These are phyloP conservation scores for Trametes cingulata DNA, from an alignment of 768 basidiomycete genomes.

Conservation along the genomic window DNA sequence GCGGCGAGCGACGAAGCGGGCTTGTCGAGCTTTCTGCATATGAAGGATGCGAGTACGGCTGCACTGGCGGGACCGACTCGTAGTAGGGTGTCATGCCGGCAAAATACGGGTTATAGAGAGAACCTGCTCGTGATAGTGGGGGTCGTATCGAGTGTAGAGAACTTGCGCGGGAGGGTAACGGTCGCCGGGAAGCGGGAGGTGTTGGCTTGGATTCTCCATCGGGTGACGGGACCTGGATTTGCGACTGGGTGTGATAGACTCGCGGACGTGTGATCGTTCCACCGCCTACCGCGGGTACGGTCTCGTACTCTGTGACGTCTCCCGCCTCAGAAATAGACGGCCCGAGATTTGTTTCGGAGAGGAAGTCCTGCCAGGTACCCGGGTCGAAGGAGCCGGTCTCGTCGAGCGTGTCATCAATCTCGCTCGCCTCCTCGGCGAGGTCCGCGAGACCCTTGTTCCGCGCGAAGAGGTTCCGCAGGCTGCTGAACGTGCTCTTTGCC, in stretches of 20 bases:
- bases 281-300: constrained; percentile 89
- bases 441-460: constrained; percentile 70
- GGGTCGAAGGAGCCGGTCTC: constrained; percentile 59
- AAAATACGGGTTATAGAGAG: constrained; percentile 25
- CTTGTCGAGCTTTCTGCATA: constrained; percentile 18
- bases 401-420: constrained; percentile 46
- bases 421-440: constrained; percentile 64
- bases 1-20: constrained; percentile 17
- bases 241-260: constrained; percentile 82
- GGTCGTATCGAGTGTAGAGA: constrained; percentile 8
- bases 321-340: constrained; percentile 43
- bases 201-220: constrained; percentile 28
- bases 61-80: constrained; percentile 13
- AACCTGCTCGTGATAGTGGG: constrained; percentile 12
- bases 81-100: constrained; percentile 27
- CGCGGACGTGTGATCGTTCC: constrained; percentile 85
- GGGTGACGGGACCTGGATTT: constrained; percentile 50
- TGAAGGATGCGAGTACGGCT: constrained; percentile 9
- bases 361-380: constrained; percentile 68
- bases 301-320: constrained; percentile 69
- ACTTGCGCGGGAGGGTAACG: constrained; percentile 1
- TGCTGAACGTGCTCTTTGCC: constrained; percentile 76
- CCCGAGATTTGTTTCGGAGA: constrained; percentile 46
- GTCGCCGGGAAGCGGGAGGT: constrained; percentile 1
- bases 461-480: constrained; percentile 73